Base-by-base conservation (phyloP, 2,329 filamentous ascomycete species). In the Escovopsis weberi region DNA sequence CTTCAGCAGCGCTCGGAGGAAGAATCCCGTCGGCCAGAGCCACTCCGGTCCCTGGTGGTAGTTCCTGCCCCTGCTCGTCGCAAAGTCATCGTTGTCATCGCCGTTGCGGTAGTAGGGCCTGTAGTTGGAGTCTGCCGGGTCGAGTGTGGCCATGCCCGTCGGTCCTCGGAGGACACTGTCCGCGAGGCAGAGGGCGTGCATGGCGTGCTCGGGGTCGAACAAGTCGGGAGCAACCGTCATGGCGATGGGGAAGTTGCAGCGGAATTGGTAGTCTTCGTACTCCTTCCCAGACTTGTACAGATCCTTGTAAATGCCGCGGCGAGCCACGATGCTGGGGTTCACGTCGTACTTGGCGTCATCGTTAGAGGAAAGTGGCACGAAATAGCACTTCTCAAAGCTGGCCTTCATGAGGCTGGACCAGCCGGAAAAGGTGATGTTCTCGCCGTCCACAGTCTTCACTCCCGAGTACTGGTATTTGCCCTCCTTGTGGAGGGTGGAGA, bases 41-140 rank as follows among this genome's bases (percentile, higher is more conserved):
- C 91, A 98, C 61, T 98, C 91, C 0, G 91, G 93, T 4, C 91
- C 91, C 61, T 96, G 89, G 61, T 98, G 91, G 64, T 98, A 98
- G 63, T 96, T 98, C 44, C 91, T 75, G 40, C 91, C 91, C 63
- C 96, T 96, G 52, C 83, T 79, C 0, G 89, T 96, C 10, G 85
- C 76, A 56, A 95, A 96, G 60, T 96, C 85, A 11, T 76, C 78
- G 46, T 82, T 89, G 62, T 98, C 91, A 55, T 96, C 89, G 51
- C 82, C 84, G 66, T 98, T 98, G 68, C 82, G 79, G 66, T 98
- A 98, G 67, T 91, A 85, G 0, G 88, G 88, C 3, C 85, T 78
- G 65, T 98, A 98, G 64, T 98, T 94, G 43, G 87, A 69, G 58
- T 98, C 93, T 2, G 73, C 74, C 0, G 91, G 91, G 55, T 98